Base-by-base conservation (phyloP, 495 filamentous ascomycete species). In the Penicillium canariense region DNA sequence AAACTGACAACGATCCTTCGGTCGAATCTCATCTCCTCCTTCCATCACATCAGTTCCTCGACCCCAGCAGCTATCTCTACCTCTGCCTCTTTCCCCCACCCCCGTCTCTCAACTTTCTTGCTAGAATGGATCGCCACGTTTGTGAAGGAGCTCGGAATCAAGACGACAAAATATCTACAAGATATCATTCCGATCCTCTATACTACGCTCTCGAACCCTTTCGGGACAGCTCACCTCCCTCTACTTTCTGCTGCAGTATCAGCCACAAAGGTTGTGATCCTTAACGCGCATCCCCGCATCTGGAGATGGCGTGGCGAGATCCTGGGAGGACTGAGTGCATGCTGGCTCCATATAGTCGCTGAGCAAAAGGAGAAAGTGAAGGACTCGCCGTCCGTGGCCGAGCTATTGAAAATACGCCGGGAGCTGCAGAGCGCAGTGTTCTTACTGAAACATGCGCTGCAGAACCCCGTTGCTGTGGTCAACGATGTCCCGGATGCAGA, bases 211-310 rank as follows among this genome's bases (percentile, higher is more conserved):
- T 68, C 78, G 0, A 85, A 87, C 47, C 89, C 90, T 1, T 90
- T 96, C 57, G 84, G 80, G 2, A 77, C 78, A 0, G 77, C 81
- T 3, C 68, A 82, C 44, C 77, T 80, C 0, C 68, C 75, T 2
- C 69, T 88, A 0, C 70, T 95, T 0, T 39, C 73, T 2, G 70
- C 78, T 0, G 81, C 85, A 1, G 64, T 80, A 5, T 59, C 72
- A 8, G 72, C 83, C 1, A 50, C 90, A 25, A 78, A 85, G 44
- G 69, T 70, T 0, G 72, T 88, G 11, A 70, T 96, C n/a, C 55
- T 80, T 20, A 86, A 77, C 39, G 83, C 81, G n/a, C 93, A 94
- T 84, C 85, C 88, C 10, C 76, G 91, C 0, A 70, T 96, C 15
- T 77, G 72, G 58, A 62, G 65, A 36, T 86, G 87, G 74, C 74